A percentile compares a stretch with the other conserved stretches of the same genome.
Evolutionary conservation across 768 basidiomycete species (phyloP).

Genomic region (Tubosaeta sp.): DNA sequence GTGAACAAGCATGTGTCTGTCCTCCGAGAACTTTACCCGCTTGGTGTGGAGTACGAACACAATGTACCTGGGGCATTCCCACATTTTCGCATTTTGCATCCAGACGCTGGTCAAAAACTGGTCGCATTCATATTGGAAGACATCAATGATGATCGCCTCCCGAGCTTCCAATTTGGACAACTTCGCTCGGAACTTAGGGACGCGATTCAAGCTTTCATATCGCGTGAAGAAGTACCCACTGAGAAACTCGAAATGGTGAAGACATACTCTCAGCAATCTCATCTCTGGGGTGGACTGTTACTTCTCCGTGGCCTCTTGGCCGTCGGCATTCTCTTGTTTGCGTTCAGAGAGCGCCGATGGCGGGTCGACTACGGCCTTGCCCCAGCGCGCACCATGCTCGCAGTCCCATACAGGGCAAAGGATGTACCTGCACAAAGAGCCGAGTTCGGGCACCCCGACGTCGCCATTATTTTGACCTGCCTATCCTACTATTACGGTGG

Average conservation of each 20-base stretch:
- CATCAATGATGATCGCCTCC: slow-evolving; percentile 6
- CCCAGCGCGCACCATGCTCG: slow-evolving; percentile 14
- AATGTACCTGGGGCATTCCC: slow-evolving; percentile 4
- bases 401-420: slow-evolving; percentile 28
- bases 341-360: slow-evolving; percentile 22
- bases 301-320: slow-evolving; percentile 24
- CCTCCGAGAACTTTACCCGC: slow-evolving; percentile 2
- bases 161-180: slow-evolving; percentile 4
- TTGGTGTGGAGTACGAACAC: not conserved
- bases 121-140: slow-evolving; percentile 3
- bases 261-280: not conserved
- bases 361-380: slow-evolving; percentile 24
- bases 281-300: slow-evolving; percentile 12
- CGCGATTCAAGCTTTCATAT: slow-evolving; percentile 10
- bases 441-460: slow-evolving; percentile 28
- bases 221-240: not conserved
- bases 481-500: slow-evolving; percentile 25
- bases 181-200: not conserved
- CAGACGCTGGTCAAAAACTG: slow-evolving; percentile 3
- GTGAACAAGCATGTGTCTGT: slow-evolving; percentile 8
- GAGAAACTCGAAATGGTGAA: not conserved
- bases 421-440: slow-evolving; percentile 22
- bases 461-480: slow-evolving; percentile 12
- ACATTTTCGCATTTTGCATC: slow-evolving; percentile 8
- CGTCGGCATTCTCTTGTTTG: slow-evolving; percentile 17